Conservation (phyloP, 345 rosid species). For the Moringa oleifera region DNA sequence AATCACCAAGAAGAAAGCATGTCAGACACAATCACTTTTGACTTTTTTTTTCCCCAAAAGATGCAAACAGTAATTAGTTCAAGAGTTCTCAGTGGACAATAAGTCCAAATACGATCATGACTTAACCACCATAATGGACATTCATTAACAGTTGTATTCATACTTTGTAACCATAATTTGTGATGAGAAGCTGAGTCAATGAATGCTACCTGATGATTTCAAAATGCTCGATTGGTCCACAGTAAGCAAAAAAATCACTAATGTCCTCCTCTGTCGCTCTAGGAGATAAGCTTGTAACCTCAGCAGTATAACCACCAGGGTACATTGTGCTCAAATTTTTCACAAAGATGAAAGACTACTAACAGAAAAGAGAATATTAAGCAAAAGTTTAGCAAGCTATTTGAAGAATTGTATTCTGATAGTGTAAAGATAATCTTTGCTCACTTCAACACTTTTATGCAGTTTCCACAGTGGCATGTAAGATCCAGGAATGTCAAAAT, state of each 20-base stretch:
- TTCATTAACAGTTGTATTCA: neutral
- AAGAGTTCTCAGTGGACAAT: neutral
- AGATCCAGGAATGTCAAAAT: constrained; percentile 18
- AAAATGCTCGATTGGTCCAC: constrained; percentile 61
- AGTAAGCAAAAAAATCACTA: constrained; percentile 58
- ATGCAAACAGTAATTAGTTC: neutral
- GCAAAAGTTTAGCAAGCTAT: constrained; percentile 12
- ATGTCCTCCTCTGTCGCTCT: constrained; percentile 68
- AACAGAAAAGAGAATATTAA: constrained; percentile 2
- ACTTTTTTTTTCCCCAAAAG: neutral
- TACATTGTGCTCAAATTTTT: constrained; percentile 36
- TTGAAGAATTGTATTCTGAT: neutral
- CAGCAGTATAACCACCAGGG: constrained; percentile 69
- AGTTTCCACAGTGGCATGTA: constrained; percentile 9
- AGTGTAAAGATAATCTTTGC: constrained; percentile 8
- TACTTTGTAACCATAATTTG: neutral
- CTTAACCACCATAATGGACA: constrained; percentile 2
- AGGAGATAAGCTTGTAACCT: constrained; percentile 72
- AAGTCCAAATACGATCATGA: constrained; percentile 5
- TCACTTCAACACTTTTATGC: constrained; percentile 16
- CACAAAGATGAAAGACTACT: constrained; percentile 6
- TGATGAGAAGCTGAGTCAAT: constrained; percentile 1
- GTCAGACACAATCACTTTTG: constrained; percentile 11
- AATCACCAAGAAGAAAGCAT: neutral
- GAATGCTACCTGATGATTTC: constrained; percentile 63